Base-by-base conservation (phyloP, 495 filamentous ascomycete species). In the Friedmanniomyces simplex region DNA sequence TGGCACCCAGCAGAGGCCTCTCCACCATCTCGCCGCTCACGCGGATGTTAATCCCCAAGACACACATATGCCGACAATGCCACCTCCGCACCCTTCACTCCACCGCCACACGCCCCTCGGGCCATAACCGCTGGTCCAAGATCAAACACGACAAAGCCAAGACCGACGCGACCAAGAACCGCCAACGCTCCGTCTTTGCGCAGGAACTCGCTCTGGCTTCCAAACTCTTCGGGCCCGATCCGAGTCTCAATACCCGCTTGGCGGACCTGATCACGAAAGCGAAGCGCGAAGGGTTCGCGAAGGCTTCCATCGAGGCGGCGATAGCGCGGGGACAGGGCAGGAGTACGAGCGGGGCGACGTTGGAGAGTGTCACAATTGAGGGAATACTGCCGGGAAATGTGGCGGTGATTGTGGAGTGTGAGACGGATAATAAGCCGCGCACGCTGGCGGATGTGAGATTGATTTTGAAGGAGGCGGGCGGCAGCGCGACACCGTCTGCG, bases 101-200 rank as follows among this genome's bases (percentile, higher is more conserved):
- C 49, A 37, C 49, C 49, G 7, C 25, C 25, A 8, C 55, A 69
- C 72, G 37, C 58, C 62, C 52, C 30, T 86, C 86, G 45, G 90
- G 91, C 34, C 89, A 96, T 71, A 95, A 82, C 68, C 82, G 86
- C 67, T 99, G 93, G 93, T 87, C 88, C 36, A 93, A 91, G 61
- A 96, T 96, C 72, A 86, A 83, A 62, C 94, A 99, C 68, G 88
- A 91, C 72, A 99, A 99, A 70, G 87, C 80, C 39, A 85, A 82
- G 62, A 81, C 81, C 60, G 91, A 96, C 72, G 68, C 68, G 13
- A 75, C 74, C 61, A 85, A 80, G 65, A 79, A 69, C 54, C 63
- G 69, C 16, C 62, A 73, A 54, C 73, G 81, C 10, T 69, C 64
- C 21, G 41, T 60, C 26, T 73, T 80, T 61, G 53, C 76, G 37